phyloP scores from a whole-genome alignment of 345 rosid genomes.

The Rhizophora apiculata region DNA sequence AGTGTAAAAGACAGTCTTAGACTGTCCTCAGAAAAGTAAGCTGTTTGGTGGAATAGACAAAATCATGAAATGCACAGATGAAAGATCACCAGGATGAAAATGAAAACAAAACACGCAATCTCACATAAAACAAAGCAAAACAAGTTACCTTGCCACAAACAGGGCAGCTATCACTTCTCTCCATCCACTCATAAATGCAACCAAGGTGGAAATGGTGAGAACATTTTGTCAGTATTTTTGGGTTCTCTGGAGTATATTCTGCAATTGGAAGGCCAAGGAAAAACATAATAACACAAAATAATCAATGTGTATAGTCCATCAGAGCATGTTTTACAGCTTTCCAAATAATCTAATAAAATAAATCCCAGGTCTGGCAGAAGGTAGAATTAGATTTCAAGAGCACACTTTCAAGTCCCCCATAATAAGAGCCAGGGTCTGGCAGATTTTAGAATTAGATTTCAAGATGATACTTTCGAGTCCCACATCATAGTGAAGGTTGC shows the following conservation, averaged over 20 bases:
- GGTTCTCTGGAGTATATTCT: constrained; percentile 94
- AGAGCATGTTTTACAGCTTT: constrained; percentile 6
- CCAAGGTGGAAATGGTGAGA: constrained; percentile 96
- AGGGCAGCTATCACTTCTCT: constrained; percentile 96
- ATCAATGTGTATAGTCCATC: background rate
- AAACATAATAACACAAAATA: background rate
- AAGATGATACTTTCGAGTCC: background rate
- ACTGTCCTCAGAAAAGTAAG: too few relatives aligned
- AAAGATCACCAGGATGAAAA: background rate
- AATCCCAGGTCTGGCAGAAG: constrained; percentile 4
- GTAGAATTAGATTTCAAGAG: background rate
- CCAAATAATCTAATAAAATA: background rate
- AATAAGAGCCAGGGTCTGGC: background rate
- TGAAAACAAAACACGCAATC: constrained; percentile 3
- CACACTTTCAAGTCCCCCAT: background rate
- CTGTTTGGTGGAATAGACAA: background rate
- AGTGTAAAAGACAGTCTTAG: too few relatives aligned
- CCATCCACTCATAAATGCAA: constrained; percentile 99
- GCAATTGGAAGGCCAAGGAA: constrained; percentile 28
- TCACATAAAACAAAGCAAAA: constrained; percentile 4
- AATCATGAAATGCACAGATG: too few relatives aligned
- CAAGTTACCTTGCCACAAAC: constrained; percentile 89
- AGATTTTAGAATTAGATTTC: constrained; percentile 6
- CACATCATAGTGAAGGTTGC: background rate
- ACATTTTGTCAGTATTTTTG: constrained; percentile 85